Percentiles rank a stretch among this genome's conserved stretches.
phyloP scores from a whole-genome alignment of 169 alveolate genomes.

The Plasmodium falciparum region DNA sequence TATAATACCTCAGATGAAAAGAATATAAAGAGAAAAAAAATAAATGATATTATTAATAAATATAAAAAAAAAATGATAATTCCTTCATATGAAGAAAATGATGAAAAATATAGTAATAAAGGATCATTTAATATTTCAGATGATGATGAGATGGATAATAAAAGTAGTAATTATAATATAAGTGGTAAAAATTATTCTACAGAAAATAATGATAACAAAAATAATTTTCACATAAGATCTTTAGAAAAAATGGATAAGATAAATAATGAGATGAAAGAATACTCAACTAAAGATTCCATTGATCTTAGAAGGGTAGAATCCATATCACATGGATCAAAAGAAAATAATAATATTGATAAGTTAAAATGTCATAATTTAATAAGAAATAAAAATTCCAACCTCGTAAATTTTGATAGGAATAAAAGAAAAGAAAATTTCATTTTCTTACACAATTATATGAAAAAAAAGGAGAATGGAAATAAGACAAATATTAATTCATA shows the following conservation, averaged over 20 bases:
- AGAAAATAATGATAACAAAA: neutral
- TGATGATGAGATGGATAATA: neutral
- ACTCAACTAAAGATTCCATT: neutral
- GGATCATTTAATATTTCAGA: neutral
- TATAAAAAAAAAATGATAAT: constrained; percentile 59
- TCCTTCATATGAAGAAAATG: too few species aligned
- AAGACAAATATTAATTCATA: too few species aligned
- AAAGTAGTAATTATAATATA: neutral
- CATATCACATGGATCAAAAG: neutral
- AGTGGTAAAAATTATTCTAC: neutral
- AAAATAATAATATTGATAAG: constrained; percentile 3
- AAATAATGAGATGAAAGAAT: neutral
- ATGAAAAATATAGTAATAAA: neutral
- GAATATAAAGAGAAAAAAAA: constrained; percentile 69
- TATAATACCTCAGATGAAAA: constrained; percentile 13
- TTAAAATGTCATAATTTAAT: neutral
- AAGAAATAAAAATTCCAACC: neutral
- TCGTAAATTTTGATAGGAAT: neutral
- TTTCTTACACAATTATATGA: too few species aligned
- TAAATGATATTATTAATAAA: constrained; percentile 73
- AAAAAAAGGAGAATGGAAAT: too few species aligned
- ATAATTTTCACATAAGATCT: neutral
- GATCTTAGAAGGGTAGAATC: neutral
- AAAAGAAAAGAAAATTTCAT: neutral
- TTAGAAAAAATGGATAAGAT: neutral